Conservation (phyloP, 2,329 filamentous ascomycete species). For the Fusarium verrucosum region DNA sequence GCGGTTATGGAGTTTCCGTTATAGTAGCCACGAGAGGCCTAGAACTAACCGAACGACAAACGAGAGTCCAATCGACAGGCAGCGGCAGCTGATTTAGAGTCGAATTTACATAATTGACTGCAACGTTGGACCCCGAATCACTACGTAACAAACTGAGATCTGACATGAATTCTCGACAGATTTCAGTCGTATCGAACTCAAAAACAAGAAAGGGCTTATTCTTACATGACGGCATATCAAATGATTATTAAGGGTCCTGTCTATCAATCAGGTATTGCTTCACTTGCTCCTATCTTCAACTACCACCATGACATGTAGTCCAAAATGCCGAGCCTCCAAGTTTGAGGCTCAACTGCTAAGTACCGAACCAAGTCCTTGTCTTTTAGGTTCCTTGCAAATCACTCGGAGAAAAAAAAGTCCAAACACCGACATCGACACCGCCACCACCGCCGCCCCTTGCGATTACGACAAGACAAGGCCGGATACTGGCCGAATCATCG, state of each 20-base stretch:
- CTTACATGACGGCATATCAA: neutral
- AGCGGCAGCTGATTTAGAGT: neutral
- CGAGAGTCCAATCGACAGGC: neutral
- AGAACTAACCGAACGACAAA: neutral
- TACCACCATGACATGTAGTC: neutral
- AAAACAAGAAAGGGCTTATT: neutral
- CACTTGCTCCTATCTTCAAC: neutral
- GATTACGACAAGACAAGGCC: neutral
- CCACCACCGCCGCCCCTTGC: neutral
- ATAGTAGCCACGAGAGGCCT: neutral
- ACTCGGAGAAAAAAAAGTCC: neutral
- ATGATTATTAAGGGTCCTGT: neutral
- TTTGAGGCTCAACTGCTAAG: conserved; percentile 30
- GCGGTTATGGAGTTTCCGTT: conserved; percentile 10
- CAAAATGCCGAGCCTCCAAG: neutral
- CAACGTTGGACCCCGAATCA: neutral
- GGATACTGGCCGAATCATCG: conserved; percentile 21
- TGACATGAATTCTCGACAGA: neutral
- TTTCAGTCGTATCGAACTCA: neutral
- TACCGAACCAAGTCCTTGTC: conserved; percentile 19
- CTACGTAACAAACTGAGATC: neutral
- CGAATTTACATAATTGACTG: conserved; percentile 15
- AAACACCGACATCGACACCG: neutral
- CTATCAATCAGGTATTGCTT: neutral
- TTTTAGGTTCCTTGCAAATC: conserved; percentile 13